A percentile compares a stretch with the other conserved stretches of the same genome.
Evolutionary conservation across 164 flowering plant genomes (phyloP).

Genomic region (Aristolochia contorta): DNA sequence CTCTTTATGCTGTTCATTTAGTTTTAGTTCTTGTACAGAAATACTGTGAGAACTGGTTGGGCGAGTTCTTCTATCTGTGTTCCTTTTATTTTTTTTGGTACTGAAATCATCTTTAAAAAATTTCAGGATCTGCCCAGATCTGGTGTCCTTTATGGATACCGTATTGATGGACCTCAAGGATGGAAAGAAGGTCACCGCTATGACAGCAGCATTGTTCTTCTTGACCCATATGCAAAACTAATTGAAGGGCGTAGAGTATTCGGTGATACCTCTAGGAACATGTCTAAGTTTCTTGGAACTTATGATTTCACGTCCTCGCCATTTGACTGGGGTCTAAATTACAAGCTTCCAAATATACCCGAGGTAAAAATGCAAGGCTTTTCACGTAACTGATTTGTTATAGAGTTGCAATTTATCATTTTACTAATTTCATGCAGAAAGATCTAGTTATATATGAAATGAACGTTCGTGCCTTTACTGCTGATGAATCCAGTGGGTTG

Average conservation of each 20-base stretch:
- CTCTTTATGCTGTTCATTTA: not conserved
- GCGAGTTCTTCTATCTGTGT: too few relatives aligned
- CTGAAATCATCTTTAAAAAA: not conserved
- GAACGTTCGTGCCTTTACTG: conserved; percentile 95
- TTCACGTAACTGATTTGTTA: not conserved
- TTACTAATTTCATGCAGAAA: conserved; percentile 45
- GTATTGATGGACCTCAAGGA: conserved; percentile 72
- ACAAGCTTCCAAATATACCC: conserved; percentile 70
- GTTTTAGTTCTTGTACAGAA: too few relatives aligned
- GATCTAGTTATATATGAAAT: conserved; percentile 96
- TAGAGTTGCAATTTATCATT: not conserved
- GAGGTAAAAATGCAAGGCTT: conserved; percentile 44
- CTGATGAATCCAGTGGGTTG: conserved; percentile 77
- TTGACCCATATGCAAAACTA: conserved; percentile 93
- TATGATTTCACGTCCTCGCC: conserved; percentile 70
- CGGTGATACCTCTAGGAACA: conserved; percentile 55
- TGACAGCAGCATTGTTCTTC: conserved; percentile 54
- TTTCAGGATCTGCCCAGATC: conserved; percentile 63
- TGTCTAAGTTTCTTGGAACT: conserved; percentile 63
- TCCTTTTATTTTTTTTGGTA: not conserved
- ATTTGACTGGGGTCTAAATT: conserved; percentile 83
- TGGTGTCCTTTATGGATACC: conserved; percentile 81
- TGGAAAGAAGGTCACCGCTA: conserved; percentile 90
- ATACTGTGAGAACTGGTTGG: too few relatives aligned
- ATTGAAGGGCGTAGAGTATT: conserved; percentile 72